Evolutionary conservation across 768 basidiomycete genomes (phyloP), one percentile per base, ranked within the genome.

Genomic region (Lactarius psammicola): DNA sequence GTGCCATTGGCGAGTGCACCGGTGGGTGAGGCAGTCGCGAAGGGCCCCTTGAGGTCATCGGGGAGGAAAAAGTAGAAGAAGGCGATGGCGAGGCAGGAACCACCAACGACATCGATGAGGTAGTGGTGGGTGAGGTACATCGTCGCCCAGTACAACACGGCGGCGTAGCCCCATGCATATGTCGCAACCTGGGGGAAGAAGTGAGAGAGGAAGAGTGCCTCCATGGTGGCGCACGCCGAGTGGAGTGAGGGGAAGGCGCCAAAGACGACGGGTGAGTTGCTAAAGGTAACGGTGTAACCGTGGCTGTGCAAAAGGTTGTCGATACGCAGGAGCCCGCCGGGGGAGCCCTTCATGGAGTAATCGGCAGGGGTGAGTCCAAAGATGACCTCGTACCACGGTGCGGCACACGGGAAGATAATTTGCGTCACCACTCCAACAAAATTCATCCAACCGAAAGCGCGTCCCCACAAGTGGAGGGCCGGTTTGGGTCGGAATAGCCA

Each of bases 121-220:
- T 98, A 98, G 79, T 98, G 96, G 76, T 97, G 94, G 4, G 92
- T 93, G 72, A 96, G 89, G 80, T 96, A 98, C 96, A 98, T 98
- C 28, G 96, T 98, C 11, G 92, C 88, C 97, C 97, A 99, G 76
- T 96, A 98, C 4, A 99, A 84, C 20, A 92, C 78, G 7, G 85
- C 87, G 2, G 87, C 88, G 77, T 98, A 99, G 1, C 77, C 80
- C 92, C 94, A 98, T 28, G 87, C 86, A 69, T 82, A 87, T 3
- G 78, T 79, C 1, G 84, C 80, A 36, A 81, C 82, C 66, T 83
- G 81, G 0, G 93, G 92, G 85, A 98, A 98, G 79, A 98, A 98
- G 77, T 98, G 94, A 23, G 90, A 87, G 61, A 98, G 78, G 82
- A 95, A 95, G 57, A 99, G 83, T 0, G 95, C 96, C 70, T 93